Evolutionary conservation across 441 rosid genomes (phyloP).

Genomic region (Bruguiera hainesii): DNA sequence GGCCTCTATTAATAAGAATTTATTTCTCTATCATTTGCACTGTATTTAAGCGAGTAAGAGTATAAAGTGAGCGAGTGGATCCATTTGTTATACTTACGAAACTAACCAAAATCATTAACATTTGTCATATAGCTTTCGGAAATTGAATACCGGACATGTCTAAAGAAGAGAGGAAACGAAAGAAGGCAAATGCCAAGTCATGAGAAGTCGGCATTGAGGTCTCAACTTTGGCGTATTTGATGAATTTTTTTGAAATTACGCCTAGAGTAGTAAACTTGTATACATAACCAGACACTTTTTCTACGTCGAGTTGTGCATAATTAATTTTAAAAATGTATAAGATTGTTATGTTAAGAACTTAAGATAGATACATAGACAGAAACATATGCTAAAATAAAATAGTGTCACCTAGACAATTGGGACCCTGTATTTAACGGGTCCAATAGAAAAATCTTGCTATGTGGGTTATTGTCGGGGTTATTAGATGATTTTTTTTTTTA

Average conservation of each 20-base stretch:
- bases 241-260: neutral
- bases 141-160: constrained; percentile 21
- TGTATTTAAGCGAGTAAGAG: neutral
- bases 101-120: neutral
- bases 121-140: constrained; percentile 10
- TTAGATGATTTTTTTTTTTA: constrained; percentile 25
- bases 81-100: neutral
- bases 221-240: constrained; percentile 20
- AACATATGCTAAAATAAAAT: too few relatives aligned
- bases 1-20: neutral
- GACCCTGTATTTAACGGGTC: constrained; percentile 22
- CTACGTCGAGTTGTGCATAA: neutral
- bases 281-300: constrained; percentile 6
- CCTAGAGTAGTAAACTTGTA: neutral
- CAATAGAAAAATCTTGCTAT: constrained; percentile 24
- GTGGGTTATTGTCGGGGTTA: constrained; percentile 24
- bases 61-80: neutral
- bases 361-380: too few relatives aligned
- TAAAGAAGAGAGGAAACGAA: constrained; percentile 19
- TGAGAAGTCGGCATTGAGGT: constrained; percentile 26
- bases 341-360: too few relatives aligned
- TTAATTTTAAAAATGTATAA: too few relatives aligned
- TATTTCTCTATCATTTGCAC: constrained; percentile 16
- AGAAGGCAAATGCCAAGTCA: constrained; percentile 25
- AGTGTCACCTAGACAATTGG: neutral